A percentile compares a stretch with the other conserved stretches of the same genome.
Conservation (phyloP, 768 basidiomycete species). For the Tremella yokohamensis region DNA sequence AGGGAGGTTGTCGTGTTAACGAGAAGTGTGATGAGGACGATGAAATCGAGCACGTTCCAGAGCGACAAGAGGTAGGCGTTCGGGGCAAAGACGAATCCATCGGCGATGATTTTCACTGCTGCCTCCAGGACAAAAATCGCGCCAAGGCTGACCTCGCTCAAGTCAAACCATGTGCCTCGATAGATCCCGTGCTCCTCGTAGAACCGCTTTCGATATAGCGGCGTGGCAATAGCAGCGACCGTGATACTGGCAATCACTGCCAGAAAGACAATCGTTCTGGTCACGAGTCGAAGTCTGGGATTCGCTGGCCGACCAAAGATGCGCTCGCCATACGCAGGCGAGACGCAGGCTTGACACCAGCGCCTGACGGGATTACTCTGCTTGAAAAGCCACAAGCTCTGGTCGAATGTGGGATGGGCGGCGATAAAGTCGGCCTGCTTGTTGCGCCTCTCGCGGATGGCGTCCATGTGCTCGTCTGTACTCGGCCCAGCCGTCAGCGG, state of each 20-base stretch:
- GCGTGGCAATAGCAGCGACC: conserved; percentile 79
- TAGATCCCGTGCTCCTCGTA: conserved; percentile 60
- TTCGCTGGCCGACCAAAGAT: conserved; percentile 74
- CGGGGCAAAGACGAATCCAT: conserved; percentile 74
- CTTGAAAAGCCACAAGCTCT: conserved; percentile 80
- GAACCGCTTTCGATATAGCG: conserved; percentile 72
- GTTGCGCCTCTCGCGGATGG: conserved; percentile 65
- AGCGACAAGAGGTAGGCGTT: conserved; percentile 79
- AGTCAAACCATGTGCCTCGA: conserved; percentile 81
- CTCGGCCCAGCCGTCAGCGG: conserved; percentile 28
- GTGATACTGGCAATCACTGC: conserved; percentile 76
- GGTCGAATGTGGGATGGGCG: conserved; percentile 83
- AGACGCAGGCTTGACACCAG: conserved; percentile 76
- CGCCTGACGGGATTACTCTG: conserved; percentile 71
- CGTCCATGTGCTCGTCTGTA: conserved; percentile 55
- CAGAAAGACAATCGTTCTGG: conserved; percentile 69
- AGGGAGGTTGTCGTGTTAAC: conserved; percentile 70
- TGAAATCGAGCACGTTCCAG: conserved; percentile 87
- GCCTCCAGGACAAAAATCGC: conserved; percentile 72
- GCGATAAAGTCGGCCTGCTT: conserved; percentile 82
- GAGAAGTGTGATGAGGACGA: conserved; percentile 73
- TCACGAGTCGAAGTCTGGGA: conserved; percentile 63
- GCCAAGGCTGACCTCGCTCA: conserved; percentile 71
- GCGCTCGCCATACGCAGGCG: conserved; percentile 77
- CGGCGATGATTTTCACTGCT: conserved; percentile 82